Evolutionary conservation across 148 eudicot species (phyloP).

Genomic region (Suaeda aralocaspica): DNA sequence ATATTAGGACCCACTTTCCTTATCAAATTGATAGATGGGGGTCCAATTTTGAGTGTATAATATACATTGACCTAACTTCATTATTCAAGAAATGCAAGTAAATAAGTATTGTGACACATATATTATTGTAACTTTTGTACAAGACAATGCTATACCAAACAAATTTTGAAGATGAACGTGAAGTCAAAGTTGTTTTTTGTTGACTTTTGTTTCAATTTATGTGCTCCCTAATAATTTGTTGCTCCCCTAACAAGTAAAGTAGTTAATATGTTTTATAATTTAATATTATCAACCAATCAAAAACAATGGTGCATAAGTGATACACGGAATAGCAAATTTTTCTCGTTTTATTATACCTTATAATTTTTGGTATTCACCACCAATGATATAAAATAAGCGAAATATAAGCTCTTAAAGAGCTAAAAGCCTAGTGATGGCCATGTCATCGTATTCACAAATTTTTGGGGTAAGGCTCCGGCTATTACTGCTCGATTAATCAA

Average conservation of each 20-base stretch:
- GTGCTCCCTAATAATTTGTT: background rate
- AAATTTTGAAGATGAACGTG: background rate
- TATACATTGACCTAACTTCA: conserved; percentile 20
- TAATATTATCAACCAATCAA: background rate
- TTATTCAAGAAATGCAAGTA: background rate
- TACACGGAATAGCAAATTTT: too few relatives aligned
- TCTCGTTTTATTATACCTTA: too few relatives aligned
- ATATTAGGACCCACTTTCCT: background rate
- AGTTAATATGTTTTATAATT: too few relatives aligned
- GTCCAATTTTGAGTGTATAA: background rate
- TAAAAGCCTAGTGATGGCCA: too few relatives aligned
- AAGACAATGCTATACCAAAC: conserved; percentile 7
- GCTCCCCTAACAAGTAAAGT: background rate
- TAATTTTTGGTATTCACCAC: too few relatives aligned
- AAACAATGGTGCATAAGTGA: too few relatives aligned
- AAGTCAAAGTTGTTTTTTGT: conserved; percentile 11
- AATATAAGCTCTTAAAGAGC: too few relatives aligned
- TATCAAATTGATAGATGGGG: background rate
- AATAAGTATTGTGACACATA: background rate
- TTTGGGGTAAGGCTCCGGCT: too few relatives aligned
- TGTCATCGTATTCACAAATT: too few relatives aligned
- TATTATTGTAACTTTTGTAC: background rate
- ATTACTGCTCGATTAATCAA: too few relatives aligned
- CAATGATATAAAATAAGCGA: too few relatives aligned
- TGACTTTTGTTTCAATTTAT: background rate